Evolutionary conservation across 2,329 filamentous ascomycete species (phyloP).

Genomic region (Alternaria alternata): DNA sequence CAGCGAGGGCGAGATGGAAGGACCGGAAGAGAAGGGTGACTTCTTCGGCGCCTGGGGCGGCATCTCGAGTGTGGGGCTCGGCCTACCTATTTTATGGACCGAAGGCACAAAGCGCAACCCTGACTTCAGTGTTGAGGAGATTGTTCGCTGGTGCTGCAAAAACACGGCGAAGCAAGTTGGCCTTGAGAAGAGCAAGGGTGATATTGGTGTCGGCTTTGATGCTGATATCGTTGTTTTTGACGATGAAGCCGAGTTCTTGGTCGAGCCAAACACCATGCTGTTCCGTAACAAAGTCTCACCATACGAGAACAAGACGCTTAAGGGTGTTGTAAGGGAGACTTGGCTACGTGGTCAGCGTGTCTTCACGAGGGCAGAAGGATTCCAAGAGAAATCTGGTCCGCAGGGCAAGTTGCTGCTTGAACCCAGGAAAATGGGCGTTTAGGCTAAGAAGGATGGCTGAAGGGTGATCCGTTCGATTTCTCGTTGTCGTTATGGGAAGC

Average conservation of each 20-base stretch:
- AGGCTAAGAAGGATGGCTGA: neutral
- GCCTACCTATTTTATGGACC: constrained; percentile 88
- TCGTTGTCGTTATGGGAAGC: neutral
- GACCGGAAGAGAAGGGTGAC: constrained; percentile 68
- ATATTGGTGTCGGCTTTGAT: constrained; percentile 80
- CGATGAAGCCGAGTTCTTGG: constrained; percentile 78
- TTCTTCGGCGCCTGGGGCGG: constrained; percentile 98
- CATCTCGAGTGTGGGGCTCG: constrained; percentile 91
- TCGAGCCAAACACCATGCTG: constrained; percentile 77
- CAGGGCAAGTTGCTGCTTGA: constrained; percentile 62
- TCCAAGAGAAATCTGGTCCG: constrained; percentile 66
- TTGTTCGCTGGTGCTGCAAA: constrained; percentile 83
- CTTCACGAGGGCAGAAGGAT: constrained; percentile 72
- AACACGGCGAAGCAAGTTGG: constrained; percentile 92
- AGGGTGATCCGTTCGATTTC: neutral
- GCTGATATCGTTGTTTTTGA: constrained; percentile 94
- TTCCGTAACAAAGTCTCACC: constrained; percentile 94
- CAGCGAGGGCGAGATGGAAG: constrained; percentile 45
- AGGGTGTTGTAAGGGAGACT: constrained; percentile 82
- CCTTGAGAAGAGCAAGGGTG: constrained; percentile 81
- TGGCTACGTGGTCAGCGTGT: constrained; percentile 81
- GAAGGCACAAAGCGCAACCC: constrained; percentile 69
- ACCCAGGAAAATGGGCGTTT: constrained; percentile 46
- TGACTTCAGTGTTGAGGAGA: constrained; percentile 71
- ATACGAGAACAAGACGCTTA: constrained; percentile 82